A percentile compares a stretch with the other conserved stretches of the same genome.
Evolutionary conservation across 2,329 filamentous ascomycete genomes (phyloP).

Genomic region (Aspergillus sp.): DNA sequence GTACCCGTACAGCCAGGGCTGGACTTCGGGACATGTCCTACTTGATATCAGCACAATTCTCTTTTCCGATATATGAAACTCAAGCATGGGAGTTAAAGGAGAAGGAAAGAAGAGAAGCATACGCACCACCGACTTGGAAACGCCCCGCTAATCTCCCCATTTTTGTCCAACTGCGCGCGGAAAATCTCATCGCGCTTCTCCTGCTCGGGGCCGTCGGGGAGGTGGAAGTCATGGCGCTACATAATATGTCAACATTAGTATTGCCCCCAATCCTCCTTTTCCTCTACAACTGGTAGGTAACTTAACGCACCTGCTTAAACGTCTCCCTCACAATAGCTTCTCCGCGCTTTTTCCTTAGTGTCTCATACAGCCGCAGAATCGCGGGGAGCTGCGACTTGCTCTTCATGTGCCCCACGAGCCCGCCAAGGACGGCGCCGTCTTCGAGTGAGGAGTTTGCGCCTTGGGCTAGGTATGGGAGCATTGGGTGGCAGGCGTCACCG

Average conservation of each 20-base stretch:
- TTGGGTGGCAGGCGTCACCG: slow-evolving; percentile 67
- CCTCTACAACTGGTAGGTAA: background rate
- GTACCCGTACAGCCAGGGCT: slow-evolving; percentile 69
- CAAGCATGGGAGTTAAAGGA: too few species aligned
- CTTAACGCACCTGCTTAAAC: slow-evolving; percentile 52
- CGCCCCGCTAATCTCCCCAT: slow-evolving; percentile 50
- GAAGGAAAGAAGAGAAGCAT: background rate
- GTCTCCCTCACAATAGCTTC: slow-evolving; percentile 65
- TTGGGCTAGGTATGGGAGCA: slow-evolving; percentile 67
- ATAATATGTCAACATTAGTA: too few species aligned
- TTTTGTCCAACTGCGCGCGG: slow-evolving; percentile 57
- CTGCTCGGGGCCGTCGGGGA: slow-evolving; percentile 62
- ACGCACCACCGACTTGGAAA: slow-evolving; percentile 65
- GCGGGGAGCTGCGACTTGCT: slow-evolving; percentile 48
- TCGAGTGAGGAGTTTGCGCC: slow-evolving; percentile 71
- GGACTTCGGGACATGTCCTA: slow-evolving; percentile 64
- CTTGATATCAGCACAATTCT: background rate
- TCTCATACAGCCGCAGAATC: slow-evolving; percentile 51
- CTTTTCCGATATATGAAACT: too few species aligned
- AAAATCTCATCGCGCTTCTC: slow-evolving; percentile 62
- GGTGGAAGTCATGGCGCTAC: slow-evolving; percentile 58
- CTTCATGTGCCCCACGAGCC: slow-evolving; percentile 58
- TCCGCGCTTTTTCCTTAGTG: slow-evolving; percentile 53
- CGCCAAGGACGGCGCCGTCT: slow-evolving; percentile 68
- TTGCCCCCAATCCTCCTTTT: background rate